Percentiles rank a stretch among this genome's conserved stretches.
Evolutionary conservation across 192 early-diverging fungal genomes (phyloP).

Genomic region (Fimicolochytrium jonesii): DNA sequence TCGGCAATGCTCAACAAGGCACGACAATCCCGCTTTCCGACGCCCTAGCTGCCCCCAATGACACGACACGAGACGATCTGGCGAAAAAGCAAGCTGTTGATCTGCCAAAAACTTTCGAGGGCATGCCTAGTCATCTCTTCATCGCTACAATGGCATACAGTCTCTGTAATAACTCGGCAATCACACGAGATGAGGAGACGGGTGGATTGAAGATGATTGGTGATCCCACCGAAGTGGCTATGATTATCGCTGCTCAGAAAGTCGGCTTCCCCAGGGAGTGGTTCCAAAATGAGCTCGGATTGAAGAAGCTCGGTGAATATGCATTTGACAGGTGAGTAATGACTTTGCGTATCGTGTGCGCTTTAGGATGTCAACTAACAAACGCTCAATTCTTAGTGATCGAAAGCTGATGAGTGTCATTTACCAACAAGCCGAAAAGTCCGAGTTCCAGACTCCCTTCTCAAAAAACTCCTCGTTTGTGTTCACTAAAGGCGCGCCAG

Average conservation of each 20-base stretch:
- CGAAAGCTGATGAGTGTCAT: slow-evolving; percentile 93
- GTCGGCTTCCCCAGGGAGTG: slow-evolving; percentile 64
- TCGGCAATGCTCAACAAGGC: slow-evolving; percentile 23
- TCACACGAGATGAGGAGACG: slow-evolving; percentile 54
- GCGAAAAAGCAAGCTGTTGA: slow-evolving; percentile 28
- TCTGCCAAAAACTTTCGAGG: slow-evolving; percentile 39
- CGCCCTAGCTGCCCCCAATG: slow-evolving; percentile 17
- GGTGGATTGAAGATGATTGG: slow-evolving; percentile 71
- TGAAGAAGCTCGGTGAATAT: slow-evolving; percentile 74
- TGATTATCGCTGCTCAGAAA: slow-evolving; percentile 82
- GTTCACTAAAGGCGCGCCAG: slow-evolving; percentile 89
- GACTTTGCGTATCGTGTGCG: no score
- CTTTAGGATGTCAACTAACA: not conserved
- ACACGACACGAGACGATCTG: not conserved
- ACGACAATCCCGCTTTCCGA: slow-evolving; percentile 8
- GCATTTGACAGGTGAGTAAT: slow-evolving; percentile 71
- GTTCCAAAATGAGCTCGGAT: slow-evolving; percentile 53
- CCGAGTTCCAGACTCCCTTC: not conserved
- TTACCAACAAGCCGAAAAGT: slow-evolving; percentile 41
- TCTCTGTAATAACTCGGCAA: slow-evolving; percentile 83
- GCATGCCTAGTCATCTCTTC: slow-evolving; percentile 48
- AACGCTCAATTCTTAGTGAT: slow-evolving; percentile 49
- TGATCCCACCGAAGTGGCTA: slow-evolving; percentile 94
- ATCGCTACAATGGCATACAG: slow-evolving; percentile 67
- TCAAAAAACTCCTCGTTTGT: slow-evolving; percentile 47